Percentiles rank a stretch among this genome's conserved stretches.
Conservation (phyloP, 2,329 filamentous ascomycete species). For the Exserohilum rostratum region DNA sequence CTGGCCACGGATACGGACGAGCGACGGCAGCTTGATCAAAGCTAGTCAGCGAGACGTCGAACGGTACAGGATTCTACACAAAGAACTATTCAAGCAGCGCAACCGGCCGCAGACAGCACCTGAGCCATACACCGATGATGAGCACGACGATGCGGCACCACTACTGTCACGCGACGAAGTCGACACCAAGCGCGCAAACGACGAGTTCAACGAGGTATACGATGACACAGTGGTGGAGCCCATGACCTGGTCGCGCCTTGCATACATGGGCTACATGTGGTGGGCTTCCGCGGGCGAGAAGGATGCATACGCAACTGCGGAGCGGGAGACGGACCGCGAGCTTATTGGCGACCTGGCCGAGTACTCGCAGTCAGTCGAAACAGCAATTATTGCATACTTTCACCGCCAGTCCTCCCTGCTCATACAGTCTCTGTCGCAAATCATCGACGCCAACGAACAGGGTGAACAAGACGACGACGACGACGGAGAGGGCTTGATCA, state of each 20-base stretch:
- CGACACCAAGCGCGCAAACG: conserved; percentile 35
- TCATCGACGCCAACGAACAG: conserved; percentile 61
- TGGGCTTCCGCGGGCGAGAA: conserved; percentile 85
- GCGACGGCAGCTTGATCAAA: conserved; percentile 69
- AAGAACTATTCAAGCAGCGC: conserved; percentile 43
- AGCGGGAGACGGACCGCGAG: conserved; percentile 58
- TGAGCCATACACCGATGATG: conserved; percentile 28
- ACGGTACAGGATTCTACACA: conserved; percentile 60
- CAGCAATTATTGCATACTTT: conserved; percentile 80
- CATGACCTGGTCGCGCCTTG: conserved; percentile 71
- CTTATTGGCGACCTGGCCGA: conserved; percentile 52
- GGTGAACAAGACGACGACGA: conserved; percentile 46
- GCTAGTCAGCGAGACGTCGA: conserved; percentile 90
- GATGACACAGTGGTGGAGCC: conserved; percentile 59
- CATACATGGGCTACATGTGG: conserved; percentile 86
- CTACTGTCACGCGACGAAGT: conserved; percentile 33
- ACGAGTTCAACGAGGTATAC: conserved; percentile 45
- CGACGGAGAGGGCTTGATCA: conserved; percentile 50
- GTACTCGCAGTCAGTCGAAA: conserved; percentile 60
- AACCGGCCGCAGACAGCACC: conserved; percentile 29
- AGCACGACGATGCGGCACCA: conserved; percentile 31
- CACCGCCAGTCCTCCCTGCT: conserved; percentile 74
- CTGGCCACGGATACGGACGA: conserved; percentile 77
- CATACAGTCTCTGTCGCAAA: conserved; percentile 65
- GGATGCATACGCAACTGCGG: conserved; percentile 60